Percentiles rank a stretch among this genome's conserved stretches.
These are phyloP conservation scores for Fusarium tjaetaba DNA, from an alignment of 2,329 filamentous ascomycete species.

Conservation along the genomic window DNA sequence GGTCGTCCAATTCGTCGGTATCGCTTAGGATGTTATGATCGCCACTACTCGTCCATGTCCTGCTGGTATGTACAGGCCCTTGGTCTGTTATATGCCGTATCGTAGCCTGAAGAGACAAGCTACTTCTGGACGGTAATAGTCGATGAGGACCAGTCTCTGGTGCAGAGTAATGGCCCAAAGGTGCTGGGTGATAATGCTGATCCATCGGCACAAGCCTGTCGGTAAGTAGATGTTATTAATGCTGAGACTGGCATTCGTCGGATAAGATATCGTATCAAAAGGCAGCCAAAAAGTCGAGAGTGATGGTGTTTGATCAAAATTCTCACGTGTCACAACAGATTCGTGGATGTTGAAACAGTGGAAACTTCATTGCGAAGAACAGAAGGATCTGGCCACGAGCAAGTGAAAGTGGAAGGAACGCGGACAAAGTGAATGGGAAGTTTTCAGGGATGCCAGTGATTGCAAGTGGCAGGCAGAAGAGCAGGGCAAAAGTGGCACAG, in stretches of 20 bases:
- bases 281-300: slow-evolving; percentile 3
- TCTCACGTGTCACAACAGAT: slow-evolving; percentile 37
- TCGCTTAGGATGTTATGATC: slow-evolving; percentile 59
- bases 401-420: slow-evolving; percentile 5
- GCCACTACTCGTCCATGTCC: slow-evolving; percentile 67
- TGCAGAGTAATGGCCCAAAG: slow-evolving; percentile 27
- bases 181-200: slow-evolving; percentile 5
- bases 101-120: slow-evolving; percentile 41
- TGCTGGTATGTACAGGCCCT: slow-evolving; percentile 54
- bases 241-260: slow-evolving; percentile 5
- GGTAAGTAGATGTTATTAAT: slow-evolving; percentile 13
- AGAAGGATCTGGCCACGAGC: slow-evolving; percentile 1
- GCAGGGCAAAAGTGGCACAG: slow-evolving; percentile 5
- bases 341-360: slow-evolving; percentile 19
- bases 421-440: neutral
- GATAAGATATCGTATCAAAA: slow-evolving; percentile 30
- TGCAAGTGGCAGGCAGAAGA: slow-evolving; percentile 14
- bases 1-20: slow-evolving; percentile 60
- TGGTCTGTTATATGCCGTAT: slow-evolving; percentile 39
- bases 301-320: slow-evolving; percentile 8
- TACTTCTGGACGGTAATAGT: slow-evolving; percentile 42
- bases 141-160: slow-evolving; percentile 20
- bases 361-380: slow-evolving; percentile 35
- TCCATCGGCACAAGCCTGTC: slow-evolving; percentile 31
- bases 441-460: slow-evolving; percentile 17